phyloP scores from a whole-genome alignment of 345 rosid genomes.

The Sisymbrium altissimum region DNA sequence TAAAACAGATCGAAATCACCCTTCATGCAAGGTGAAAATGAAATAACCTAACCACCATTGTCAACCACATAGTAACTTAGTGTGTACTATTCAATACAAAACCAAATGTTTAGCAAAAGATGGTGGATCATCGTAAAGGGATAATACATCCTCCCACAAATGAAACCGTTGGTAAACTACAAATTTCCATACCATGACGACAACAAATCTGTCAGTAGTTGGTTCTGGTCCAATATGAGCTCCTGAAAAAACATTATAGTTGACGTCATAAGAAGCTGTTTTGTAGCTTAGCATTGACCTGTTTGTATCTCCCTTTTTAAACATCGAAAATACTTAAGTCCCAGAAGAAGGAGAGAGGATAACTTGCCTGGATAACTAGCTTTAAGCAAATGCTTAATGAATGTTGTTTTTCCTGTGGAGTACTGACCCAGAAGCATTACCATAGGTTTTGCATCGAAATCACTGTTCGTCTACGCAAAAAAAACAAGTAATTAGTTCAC shows the following conservation, averaged over 20 bases:
- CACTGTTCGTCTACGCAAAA: constrained; percentile 69
- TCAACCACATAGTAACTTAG: background rate
- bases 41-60: background rate
- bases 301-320: background rate
- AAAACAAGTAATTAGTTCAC: constrained; percentile 7
- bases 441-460: constrained; percentile 96
- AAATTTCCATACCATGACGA: constrained; percentile 70
- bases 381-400: constrained; percentile 90
- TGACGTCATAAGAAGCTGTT: background rate
- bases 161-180: background rate
- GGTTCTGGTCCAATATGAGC: constrained; percentile 99
- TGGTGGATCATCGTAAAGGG: background rate
- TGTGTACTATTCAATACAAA: background rate
- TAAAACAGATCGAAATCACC: background rate
- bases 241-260: constrained; percentile 52
- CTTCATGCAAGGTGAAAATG: constrained; percentile 9
- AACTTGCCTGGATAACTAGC: constrained; percentile 73
- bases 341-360: constrained; percentile 5
- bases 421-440: constrained; percentile 98
- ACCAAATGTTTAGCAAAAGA: background rate
- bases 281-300: background rate
- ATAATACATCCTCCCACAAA: background rate
- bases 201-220: constrained; percentile 97
- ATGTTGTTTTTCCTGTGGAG: constrained; percentile 98
- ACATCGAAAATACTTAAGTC: background rate